Percentiles rank a stretch among this genome's conserved stretches.
Conservation (phyloP, 148 eudicot genomes). For the Fagopyrum tataricum region DNA sequence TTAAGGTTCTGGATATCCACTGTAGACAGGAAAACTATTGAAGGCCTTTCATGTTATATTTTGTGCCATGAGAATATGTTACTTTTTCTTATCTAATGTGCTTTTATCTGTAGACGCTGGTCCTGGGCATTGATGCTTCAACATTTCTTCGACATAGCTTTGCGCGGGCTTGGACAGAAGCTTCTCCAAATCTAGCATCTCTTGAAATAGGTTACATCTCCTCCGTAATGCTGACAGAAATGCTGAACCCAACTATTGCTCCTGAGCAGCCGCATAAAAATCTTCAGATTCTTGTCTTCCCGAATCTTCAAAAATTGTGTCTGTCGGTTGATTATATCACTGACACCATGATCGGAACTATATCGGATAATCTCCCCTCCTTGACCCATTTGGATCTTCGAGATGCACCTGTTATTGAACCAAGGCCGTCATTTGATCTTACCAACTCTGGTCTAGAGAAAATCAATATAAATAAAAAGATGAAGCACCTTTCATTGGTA, state of each 20-base stretch:
- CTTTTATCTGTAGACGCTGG: constrained; percentile 49
- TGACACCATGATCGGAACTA: constrained; percentile 67
- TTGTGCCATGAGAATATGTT: not conserved
- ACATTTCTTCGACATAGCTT: constrained; percentile 61
- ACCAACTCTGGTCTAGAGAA: constrained; percentile 74
- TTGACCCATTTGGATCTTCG: constrained; percentile 85
- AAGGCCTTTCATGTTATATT: not conserved
- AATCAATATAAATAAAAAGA: constrained; percentile 65
- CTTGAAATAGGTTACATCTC: constrained; percentile 81
- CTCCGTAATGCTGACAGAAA: constrained; percentile 69
- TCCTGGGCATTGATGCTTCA: constrained; percentile 83
- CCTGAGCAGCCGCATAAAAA: constrained; percentile 36
- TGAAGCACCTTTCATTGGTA: constrained; percentile 77
- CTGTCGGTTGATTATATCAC: constrained; percentile 94
- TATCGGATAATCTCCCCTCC: constrained; percentile 51
- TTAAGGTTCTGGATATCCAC: not conserved
- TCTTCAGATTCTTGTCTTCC: constrained; percentile 36
- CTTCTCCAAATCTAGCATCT: constrained; percentile 53
- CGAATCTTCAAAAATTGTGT: constrained; percentile 57
- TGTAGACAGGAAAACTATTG: not conserved
- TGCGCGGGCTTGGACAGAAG: constrained; percentile 75
- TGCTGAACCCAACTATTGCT: constrained; percentile 55
- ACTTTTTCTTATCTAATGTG: constrained; percentile 12
- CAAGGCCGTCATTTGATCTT: constrained; percentile 68
- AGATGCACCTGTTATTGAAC: constrained; percentile 84